Evolutionary conservation across 257 asterid species (phyloP), one percentile per base, ranked within the genome.

Genomic region (Euphrasia confusa): DNA sequence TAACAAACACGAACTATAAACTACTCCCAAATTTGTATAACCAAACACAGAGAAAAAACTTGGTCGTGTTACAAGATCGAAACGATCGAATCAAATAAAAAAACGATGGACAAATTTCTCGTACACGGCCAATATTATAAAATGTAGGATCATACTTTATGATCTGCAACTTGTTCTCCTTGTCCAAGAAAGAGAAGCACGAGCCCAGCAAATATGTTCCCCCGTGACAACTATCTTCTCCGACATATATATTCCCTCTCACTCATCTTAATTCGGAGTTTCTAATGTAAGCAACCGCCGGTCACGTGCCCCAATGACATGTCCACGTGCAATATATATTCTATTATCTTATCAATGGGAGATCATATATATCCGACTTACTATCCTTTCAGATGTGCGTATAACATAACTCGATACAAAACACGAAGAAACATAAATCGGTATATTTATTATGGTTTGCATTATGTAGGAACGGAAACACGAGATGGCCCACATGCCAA

Each of bases 201-300:
- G 72, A 66, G 71, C 60, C 60, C 48, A 54, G 48, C 35, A 47
- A 66, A 67, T 35, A 56, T 62, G 73, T 67, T 58, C 70, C 70
- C 70, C 70, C 37, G 49, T 11, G 14, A 27, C 58, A 56, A 37
- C 44, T 71, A 35, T 66, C 65, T 32, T 32, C 42, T 47, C 69
- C 7, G 69, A 61, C 61, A 64, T 21, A 21, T 21, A 21, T 21
- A 21, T n/a, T 44, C 0, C 35, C 15, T 14, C 28, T 7, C 54
- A 9, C 17, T 68, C 27, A 33, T 37, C 67, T 58, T 21, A 21
- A 21, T 21, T 53, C 24, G 58, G 67, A 66, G 17, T 61, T 65
- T 54, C 56, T 26, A 2, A 58, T 55, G 66, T 58, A 50, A 52
- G 55, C 40, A 58, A 10, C 58, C 49, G 30, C 2, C 2, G 2